Evolutionary conservation across 2,329 filamentous ascomycete species (phyloP).

Genomic region (Epichloe gansuensis): DNA sequence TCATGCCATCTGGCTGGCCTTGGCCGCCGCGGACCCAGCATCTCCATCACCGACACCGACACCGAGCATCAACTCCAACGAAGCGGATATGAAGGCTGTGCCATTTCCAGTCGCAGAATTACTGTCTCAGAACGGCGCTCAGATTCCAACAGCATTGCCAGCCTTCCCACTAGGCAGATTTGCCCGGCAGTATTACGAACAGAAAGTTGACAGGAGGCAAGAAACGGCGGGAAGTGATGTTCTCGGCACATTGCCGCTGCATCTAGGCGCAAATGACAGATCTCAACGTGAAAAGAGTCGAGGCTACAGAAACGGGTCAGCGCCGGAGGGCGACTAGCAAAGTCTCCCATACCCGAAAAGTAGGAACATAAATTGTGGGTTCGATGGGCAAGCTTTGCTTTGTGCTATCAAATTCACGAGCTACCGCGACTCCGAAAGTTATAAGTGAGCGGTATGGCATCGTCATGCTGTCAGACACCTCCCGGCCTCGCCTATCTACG

Average conservation of each 20-base stretch:
- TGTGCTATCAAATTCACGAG: conserved; percentile 25
- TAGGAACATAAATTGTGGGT: conserved; percentile 35
- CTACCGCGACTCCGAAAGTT: conserved; percentile 15
- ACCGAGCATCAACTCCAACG: conserved; percentile 28
- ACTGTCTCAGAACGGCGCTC: conserved; percentile 84
- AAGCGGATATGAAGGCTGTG: conserved; percentile 39
- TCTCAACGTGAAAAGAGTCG: conserved; percentile 50
- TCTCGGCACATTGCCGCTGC: conserved; percentile 46
- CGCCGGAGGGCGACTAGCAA: conserved; percentile 60
- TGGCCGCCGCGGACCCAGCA: conserved; percentile 86
- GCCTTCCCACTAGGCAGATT: conserved; percentile 73
- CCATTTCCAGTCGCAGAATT: conserved; percentile 86
- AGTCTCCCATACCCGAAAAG: conserved; percentile 49
- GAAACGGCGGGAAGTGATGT: conserved; percentile 40
- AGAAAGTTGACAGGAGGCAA: conserved; percentile 46
- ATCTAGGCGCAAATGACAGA: conserved; percentile 31
- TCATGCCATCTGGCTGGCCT: conserved; percentile 78
- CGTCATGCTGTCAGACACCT: neutral
- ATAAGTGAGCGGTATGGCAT: conserved; percentile 3
- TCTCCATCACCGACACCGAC: conserved; percentile 47
- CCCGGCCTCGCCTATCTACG: neutral
- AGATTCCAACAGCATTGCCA: conserved; percentile 63
- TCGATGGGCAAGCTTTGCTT: conserved; percentile 24
- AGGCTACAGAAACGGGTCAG: conserved; percentile 69
- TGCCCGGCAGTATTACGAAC: conserved; percentile 74